Evolutionary conservation across 140 eudicot genomes (phyloP).

Genomic region (Erigeron philadelphicus): DNA sequence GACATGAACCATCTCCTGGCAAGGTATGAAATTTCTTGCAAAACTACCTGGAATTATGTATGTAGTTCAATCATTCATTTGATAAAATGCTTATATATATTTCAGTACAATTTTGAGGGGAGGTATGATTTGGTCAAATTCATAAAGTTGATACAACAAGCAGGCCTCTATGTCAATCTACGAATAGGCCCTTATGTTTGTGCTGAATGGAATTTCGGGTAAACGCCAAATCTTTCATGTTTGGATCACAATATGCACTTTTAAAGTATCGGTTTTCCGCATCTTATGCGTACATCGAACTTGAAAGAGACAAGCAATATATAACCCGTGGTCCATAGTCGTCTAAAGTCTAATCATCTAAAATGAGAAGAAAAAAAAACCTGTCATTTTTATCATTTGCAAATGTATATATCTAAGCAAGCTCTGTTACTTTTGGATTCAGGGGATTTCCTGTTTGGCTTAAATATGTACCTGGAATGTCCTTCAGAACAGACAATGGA

Average conservation of each 20-base stretch:
- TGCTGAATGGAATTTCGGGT: constrained; percentile 99
- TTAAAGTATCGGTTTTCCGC: constrained; percentile 25
- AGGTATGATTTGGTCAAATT: constrained; percentile 76
- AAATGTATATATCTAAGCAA: constrained; percentile 19
- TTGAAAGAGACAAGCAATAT: constrained; percentile 18
- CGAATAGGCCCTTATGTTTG: constrained; percentile 93
- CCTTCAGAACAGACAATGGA: constrained; percentile 80
- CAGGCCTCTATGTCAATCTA: constrained; percentile 82
- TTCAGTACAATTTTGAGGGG: constrained; percentile 79
- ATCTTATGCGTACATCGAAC: neutral
- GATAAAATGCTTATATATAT: constrained; percentile 10
- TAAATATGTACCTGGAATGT: constrained; percentile 83
- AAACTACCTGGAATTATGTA: neutral
- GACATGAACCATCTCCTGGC: constrained; percentile 95
- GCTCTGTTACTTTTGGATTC: constrained; percentile 33
- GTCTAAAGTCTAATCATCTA: neutral
- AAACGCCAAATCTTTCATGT: constrained; percentile 20
- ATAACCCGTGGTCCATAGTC: constrained; percentile 9
- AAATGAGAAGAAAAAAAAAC: constrained; percentile 9
- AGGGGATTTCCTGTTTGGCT: constrained; percentile 99
- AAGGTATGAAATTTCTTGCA: constrained; percentile 39
- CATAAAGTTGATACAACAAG: constrained; percentile 62
- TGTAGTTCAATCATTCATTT: constrained; percentile 2
- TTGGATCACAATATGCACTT: constrained; percentile 26
- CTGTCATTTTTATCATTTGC: constrained; percentile 5